Evolutionary conservation across 345 rosid species (phyloP).

Genomic region (Ricinus communis): DNA sequence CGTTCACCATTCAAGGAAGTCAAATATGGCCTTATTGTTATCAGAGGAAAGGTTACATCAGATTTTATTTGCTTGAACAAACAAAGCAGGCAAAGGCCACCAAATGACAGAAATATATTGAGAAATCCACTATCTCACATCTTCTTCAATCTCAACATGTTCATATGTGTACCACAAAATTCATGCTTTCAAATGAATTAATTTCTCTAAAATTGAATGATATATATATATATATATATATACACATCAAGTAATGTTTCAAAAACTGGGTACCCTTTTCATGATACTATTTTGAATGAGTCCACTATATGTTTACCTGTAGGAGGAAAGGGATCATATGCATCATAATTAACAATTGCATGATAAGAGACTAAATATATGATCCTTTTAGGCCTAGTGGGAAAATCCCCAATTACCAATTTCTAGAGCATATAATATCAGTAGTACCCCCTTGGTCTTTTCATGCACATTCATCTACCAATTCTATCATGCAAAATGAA

Average conservation of each 20-base stretch:
- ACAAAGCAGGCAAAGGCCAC: conserved; percentile 17
- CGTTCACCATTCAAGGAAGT: neutral
- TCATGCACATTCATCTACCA: conserved; percentile 1
- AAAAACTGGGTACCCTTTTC: too few species aligned
- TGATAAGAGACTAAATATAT: too few species aligned
- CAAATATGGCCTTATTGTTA: neutral
- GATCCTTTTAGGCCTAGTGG: too few species aligned
- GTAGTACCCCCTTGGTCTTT: conserved; percentile 10
- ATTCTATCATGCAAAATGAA: conserved; percentile 15
- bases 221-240: too few species aligned
- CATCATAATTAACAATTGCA: too few species aligned
- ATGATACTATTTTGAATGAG: too few species aligned
- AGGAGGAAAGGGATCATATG: too few species aligned
- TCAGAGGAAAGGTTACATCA: conserved; percentile 10
- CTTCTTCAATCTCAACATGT: neutral
- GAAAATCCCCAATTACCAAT: too few species aligned
- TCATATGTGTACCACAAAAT: conserved; percentile 8
- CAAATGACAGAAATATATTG: conserved; percentile 10
- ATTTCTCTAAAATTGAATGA: too few species aligned
- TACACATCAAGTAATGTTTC: too few species aligned
- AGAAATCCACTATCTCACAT: conserved; percentile 10
- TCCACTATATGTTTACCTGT: too few species aligned
- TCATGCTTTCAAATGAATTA: neutral
- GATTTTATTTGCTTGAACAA: conserved; percentile 4
- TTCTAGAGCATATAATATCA: neutral